These are phyloP conservation scores for Trichoderma asperellum DNA, from an alignment of 2,329 filamentous ascomycete species.

Conservation along the genomic window DNA sequence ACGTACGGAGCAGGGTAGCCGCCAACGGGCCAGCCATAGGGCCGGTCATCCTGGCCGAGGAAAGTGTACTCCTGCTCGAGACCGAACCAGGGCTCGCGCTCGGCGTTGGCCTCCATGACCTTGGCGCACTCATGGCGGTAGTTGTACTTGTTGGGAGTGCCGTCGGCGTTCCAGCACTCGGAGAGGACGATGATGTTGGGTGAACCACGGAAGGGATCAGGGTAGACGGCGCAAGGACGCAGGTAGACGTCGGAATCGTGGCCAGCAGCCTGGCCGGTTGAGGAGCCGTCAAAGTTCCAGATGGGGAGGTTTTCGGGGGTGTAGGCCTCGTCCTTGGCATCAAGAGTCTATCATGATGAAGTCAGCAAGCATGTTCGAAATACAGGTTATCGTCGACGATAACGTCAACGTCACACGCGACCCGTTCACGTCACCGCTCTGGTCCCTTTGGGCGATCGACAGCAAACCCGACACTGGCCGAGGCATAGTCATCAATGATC, in stretches of 20 bases:
- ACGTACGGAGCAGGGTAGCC: conserved; percentile 77
- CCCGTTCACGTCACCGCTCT: conserved; percentile 10
- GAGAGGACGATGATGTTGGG: conserved; percentile 94
- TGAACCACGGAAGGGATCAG: conserved; percentile 85
- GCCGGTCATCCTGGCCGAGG: conserved; percentile 79
- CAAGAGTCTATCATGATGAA: conserved; percentile 50
- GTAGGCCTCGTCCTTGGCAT: conserved; percentile 47
- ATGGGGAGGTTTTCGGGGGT: conserved; percentile 57
- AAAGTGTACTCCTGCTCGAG: conserved; percentile 93
- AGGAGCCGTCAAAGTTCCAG: conserved; percentile 73
- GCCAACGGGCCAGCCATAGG: conserved; percentile 72
- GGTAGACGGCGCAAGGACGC: conserved; percentile 83
- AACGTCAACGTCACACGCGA: conserved; percentile 8
- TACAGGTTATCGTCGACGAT: neutral
- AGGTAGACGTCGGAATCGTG: conserved; percentile 99
- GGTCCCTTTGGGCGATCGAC: conserved; percentile 2
- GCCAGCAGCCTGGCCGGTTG: conserved; percentile 87
- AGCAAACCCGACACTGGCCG: conserved; percentile 24
- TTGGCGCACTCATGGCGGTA: conserved; percentile 88
- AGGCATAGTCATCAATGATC: neutral
- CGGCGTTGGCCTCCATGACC: conserved; percentile 84
- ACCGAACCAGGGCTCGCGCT: conserved; percentile 93
- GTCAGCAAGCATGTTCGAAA: neutral
- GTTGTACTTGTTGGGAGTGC: conserved; percentile 98
- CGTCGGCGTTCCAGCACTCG: conserved; percentile 93